phyloP scores from a whole-genome alignment of 306 rosid species.

The Begonia masoniana region DNA sequence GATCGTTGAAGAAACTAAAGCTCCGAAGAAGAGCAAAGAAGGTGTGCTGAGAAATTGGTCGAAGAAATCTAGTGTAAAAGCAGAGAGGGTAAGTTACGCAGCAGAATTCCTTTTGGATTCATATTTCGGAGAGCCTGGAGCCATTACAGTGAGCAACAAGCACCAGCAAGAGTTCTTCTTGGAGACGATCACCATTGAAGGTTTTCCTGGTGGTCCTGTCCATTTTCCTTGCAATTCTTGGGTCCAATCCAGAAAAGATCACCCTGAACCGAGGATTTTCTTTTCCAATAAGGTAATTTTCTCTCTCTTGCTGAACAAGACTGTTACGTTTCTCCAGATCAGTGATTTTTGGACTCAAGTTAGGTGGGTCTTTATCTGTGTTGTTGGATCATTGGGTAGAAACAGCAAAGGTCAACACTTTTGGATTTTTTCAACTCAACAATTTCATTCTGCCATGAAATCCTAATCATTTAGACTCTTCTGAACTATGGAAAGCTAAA shows the following conservation, averaged over 20 bases:
- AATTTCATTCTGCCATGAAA: too few relatives aligned
- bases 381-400: too few relatives aligned
- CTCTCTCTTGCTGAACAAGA: too few relatives aligned
- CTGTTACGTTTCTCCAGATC: too few relatives aligned
- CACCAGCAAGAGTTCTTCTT: slow-evolving; percentile 62
- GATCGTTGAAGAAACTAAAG: slow-evolving; percentile 33
- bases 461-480: too few relatives aligned
- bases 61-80: slow-evolving; percentile 44
- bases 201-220: slow-evolving; percentile 52
- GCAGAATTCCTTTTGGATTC: slow-evolving; percentile 59
- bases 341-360: too few relatives aligned
- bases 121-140: slow-evolving; percentile 63
- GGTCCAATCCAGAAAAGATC: slow-evolving; percentile 56
- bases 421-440: too few relatives aligned
- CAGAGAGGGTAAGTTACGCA: slow-evolving; percentile 58
- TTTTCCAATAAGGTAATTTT: slow-evolving; percentile 56
- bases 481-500: too few relatives aligned
- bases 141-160: slow-evolving; percentile 54
- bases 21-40: slow-evolving; percentile 56
- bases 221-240: slow-evolving; percentile 72
- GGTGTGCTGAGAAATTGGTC: slow-evolving; percentile 78
- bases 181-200: slow-evolving; percentile 63
- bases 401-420: too few relatives aligned
- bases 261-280: slow-evolving; percentile 52
- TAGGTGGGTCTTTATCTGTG: too few relatives aligned